A percentile compares a stretch with the other conserved stretches of the same genome.
Evolutionary conservation across 2,329 filamentous ascomycete species (phyloP).

Genomic region (Epichloe baconii): DNA sequence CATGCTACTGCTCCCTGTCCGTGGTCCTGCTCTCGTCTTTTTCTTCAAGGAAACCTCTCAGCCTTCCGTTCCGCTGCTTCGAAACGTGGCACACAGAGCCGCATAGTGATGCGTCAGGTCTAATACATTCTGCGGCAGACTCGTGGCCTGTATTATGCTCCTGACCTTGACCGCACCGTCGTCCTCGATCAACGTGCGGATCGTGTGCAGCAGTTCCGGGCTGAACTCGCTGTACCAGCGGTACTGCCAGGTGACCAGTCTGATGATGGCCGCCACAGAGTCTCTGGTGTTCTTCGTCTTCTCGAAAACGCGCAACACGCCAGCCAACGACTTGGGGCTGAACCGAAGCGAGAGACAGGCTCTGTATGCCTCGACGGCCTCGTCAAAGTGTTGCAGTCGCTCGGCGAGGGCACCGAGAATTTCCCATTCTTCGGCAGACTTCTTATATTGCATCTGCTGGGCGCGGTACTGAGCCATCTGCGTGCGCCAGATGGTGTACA

Average conservation of each 20-base stretch:
- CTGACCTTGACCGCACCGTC: conserved; percentile 95
- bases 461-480: conserved; percentile 93
- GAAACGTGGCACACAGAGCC: conserved; percentile 83
- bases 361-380: conserved; percentile 86
- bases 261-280: conserved; percentile 73
- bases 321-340: conserved; percentile 81
- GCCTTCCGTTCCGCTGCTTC: conserved; percentile 83
- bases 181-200: conserved; percentile 89
- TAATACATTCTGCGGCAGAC: conserved; percentile 79
- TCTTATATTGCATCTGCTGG: conserved; percentile 91
- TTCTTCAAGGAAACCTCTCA: conserved; percentile 22
- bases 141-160: conserved; percentile 94
- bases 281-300: conserved; percentile 66
- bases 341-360: conserved; percentile 80
- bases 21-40: background rate
- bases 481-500: conserved; percentile 98
- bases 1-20: too few species aligned
- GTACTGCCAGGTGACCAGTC: conserved; percentile 95
- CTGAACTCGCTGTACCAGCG: conserved; percentile 99
- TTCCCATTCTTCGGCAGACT: conserved; percentile 95
- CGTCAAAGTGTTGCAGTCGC: conserved; percentile 80
- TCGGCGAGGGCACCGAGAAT: conserved; percentile 88
- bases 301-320: conserved; percentile 70
- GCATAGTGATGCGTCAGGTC: conserved; percentile 96
- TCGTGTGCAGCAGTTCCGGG: conserved; percentile 73